phyloP scores from a whole-genome alignment of 441 rosid genomes.

The Erodium trifolium region DNA sequence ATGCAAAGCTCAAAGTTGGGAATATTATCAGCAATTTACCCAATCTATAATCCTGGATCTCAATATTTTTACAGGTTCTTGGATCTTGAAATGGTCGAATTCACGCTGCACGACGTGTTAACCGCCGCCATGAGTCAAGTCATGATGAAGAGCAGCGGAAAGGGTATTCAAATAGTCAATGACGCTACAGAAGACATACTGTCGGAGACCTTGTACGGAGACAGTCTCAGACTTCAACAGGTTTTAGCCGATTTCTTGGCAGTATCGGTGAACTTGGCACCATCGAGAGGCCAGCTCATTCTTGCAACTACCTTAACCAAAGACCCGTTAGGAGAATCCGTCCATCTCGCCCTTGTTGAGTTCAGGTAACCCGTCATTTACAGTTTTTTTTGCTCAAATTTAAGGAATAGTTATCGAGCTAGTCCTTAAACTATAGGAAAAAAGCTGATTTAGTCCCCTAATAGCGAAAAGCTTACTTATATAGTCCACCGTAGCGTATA shows the following conservation, averaged over 20 bases:
- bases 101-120: constrained; percentile 53
- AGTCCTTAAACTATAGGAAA: not conserved
- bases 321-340: constrained; percentile 66
- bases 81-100: constrained; percentile 40
- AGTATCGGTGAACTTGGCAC: constrained; percentile 45
- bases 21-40: too few species aligned
- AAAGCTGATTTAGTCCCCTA: not conserved
- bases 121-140: constrained; percentile 55
- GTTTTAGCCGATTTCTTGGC: constrained; percentile 57
- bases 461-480: not conserved
- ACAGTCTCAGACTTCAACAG: constrained; percentile 66
- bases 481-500: too few species aligned
- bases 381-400: not conserved
- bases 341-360: constrained; percentile 67
- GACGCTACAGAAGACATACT: constrained; percentile 42
- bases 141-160: constrained; percentile 45
- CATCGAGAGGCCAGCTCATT: constrained; percentile 51
- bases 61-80: constrained; percentile 35
- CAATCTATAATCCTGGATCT: not conserved
- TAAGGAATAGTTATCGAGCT: not conserved
- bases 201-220: constrained; percentile 54
- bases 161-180: constrained; percentile 34
- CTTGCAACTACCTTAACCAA: constrained; percentile 51
- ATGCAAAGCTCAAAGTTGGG: too few species aligned
- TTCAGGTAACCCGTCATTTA: constrained; percentile 44